Conservation (phyloP, 176 grass and related monocot species). For the maize (Zea mays) region DNA sequence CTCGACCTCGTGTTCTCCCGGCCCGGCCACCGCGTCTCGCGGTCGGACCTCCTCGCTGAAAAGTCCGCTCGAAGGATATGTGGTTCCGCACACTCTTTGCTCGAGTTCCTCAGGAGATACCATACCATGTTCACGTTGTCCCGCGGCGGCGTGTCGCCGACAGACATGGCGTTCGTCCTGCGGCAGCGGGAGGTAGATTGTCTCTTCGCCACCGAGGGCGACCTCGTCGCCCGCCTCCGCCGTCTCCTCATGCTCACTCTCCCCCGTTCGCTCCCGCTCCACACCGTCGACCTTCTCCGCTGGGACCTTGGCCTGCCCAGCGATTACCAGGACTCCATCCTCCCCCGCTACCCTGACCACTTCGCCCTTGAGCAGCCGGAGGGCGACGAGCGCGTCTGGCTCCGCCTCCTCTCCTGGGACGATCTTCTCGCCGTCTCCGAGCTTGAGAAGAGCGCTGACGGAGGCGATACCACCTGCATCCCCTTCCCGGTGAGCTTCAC, state of each 20-base stretch:
- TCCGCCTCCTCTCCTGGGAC: slow-evolving; percentile 72
- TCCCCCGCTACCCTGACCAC: slow-evolving; percentile 49
- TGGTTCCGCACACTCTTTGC: slow-evolving; percentile 14
- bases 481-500: slow-evolving; percentile 74
- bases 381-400: slow-evolving; percentile 74
- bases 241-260: slow-evolving; percentile 71
- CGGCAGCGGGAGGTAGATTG: slow-evolving; percentile 46
- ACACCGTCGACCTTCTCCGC: slow-evolving; percentile 69
- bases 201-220: slow-evolving; percentile 38
- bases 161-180: slow-evolving; percentile 49
- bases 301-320: slow-evolving; percentile 75
- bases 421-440: slow-evolving; percentile 56
- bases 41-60: slow-evolving; percentile 41
- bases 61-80: slow-evolving; percentile 35
- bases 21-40: slow-evolving; percentile 35
- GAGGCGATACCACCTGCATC: slow-evolving; percentile 38
- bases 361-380: slow-evolving; percentile 56
- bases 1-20: slow-evolving; percentile 61
- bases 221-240: slow-evolving; percentile 57
- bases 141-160: slow-evolving; percentile 46
- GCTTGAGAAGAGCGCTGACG: slow-evolving; percentile 46
- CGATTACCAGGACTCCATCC: slow-evolving; percentile 57
- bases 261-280: slow-evolving; percentile 56
- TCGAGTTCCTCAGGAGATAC: slow-evolving; percentile 53
- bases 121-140: slow-evolving; percentile 47